These are phyloP conservation scores for Geosmithia putterillii DNA, from an alignment of 2,329 filamentous ascomycete species.

Conservation along the genomic window DNA sequence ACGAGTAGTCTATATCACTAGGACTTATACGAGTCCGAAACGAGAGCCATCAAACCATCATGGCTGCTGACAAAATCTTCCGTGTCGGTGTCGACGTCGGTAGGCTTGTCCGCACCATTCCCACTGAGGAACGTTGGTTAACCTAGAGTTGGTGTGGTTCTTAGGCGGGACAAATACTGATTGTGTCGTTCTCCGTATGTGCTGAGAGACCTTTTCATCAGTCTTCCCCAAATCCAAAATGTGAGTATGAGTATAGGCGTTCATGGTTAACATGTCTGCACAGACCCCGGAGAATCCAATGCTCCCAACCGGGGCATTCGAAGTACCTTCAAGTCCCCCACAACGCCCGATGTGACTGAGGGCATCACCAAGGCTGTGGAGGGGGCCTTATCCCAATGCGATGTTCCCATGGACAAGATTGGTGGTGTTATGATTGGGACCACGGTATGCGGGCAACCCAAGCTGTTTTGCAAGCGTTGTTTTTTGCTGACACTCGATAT, in stretches of 20 bases:
- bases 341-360: constrained; percentile 31
- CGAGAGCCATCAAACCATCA: not conserved
- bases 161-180: constrained; percentile 37
- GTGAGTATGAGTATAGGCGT: too few species aligned
- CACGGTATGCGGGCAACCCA: too few species aligned
- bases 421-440: constrained; percentile 39
- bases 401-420: constrained; percentile 21
- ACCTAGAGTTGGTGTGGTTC: constrained; percentile 9
- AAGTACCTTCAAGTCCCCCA: constrained; percentile 35
- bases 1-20: too few species aligned
- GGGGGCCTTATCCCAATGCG: constrained; percentile 21
- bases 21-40: not conserved
- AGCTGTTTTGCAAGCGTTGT: too few species aligned
- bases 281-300: constrained; percentile 25
- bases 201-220: too few species aligned
- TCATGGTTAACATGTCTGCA: too few species aligned
- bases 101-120: constrained; percentile 7
- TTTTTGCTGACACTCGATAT: too few species aligned
- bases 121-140: too few species aligned
- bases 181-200: constrained; percentile 23
- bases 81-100: constrained; percentile 31
- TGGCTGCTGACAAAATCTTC: not conserved
- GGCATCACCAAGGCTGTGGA: constrained; percentile 33
- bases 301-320: constrained; percentile 28
- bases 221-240: too few species aligned